Evolutionary conservation across 768 basidiomycete species (phyloP).

Genomic region (Polyporus arcularius): DNA sequence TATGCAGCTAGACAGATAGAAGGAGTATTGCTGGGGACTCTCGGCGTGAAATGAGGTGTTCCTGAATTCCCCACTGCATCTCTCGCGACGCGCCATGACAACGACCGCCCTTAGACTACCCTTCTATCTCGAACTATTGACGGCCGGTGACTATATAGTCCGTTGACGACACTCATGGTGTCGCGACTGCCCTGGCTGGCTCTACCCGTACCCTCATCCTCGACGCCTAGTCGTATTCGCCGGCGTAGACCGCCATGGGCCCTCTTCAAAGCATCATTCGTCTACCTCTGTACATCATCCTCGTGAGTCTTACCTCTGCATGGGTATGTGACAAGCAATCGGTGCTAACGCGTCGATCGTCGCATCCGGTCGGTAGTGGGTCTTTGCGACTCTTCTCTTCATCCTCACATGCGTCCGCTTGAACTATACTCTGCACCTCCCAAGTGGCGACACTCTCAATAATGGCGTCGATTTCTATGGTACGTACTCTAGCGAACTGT

Average conservation of each 20-base stretch:
- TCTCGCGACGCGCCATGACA: too few species aligned
- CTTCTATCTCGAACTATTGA: too few species aligned
- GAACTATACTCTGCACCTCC: slow-evolving; percentile 30
- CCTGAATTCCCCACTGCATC: too few species aligned
- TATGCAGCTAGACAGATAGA: too few species aligned
- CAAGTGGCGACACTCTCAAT: slow-evolving; percentile 30
- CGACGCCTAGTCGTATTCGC: neutral
- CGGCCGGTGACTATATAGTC: neutral
- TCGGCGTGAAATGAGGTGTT: too few species aligned
- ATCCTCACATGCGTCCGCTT: slow-evolving; percentile 26
- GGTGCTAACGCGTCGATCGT: neutral
- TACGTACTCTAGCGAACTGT: neutral
- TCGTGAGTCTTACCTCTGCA: slow-evolving; percentile 13
- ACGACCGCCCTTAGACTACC: slow-evolving; percentile 32
- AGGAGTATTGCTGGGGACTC: too few species aligned
- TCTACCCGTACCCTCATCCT: neutral
- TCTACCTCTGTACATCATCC: slow-evolving; percentile 19
- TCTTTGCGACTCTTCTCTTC: slow-evolving; percentile 26
- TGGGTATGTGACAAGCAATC: too few species aligned
- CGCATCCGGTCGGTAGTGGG: slow-evolving; percentile 14
- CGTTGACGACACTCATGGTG: neutral
- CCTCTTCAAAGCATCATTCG: slow-evolving; percentile 15
- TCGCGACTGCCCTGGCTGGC: slow-evolving; percentile 5
- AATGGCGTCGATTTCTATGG: slow-evolving; percentile 30
- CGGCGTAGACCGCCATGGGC: slow-evolving; percentile 22